Conservation (phyloP, 73 alveolate species). For the Paramecium sonneborni region DNA sequence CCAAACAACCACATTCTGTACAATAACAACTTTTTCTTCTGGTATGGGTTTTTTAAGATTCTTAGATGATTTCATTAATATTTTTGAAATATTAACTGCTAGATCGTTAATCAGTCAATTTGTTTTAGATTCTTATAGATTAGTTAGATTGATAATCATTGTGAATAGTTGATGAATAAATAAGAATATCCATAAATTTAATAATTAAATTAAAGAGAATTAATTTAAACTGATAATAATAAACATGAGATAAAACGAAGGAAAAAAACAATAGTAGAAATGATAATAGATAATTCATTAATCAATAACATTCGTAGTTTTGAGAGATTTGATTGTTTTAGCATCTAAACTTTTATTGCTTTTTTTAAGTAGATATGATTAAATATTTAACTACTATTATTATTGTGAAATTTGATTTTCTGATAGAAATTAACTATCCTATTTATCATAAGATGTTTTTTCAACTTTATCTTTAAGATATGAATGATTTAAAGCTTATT, state of each 20-base stretch:
- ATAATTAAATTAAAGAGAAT: not conserved
- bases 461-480: not conserved
- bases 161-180: not conserved
- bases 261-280: not conserved
- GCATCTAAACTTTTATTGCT: not conserved
- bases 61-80: not conserved
- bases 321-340: not conserved
- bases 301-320: not conserved
- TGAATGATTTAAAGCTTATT: not conserved
- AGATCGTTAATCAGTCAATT: not conserved
- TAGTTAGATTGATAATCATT: not conserved
- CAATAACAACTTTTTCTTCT: conserved; percentile 42
- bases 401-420: not conserved
- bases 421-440: not conserved
- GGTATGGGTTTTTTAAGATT: not conserved
- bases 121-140: not conserved
- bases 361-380: not conserved
- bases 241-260: not conserved
- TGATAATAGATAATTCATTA: not conserved
- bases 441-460: not conserved
- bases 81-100: not conserved
- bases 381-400: too few relatives aligned
- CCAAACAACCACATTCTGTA: not conserved
- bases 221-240: not conserved
- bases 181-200: not conserved